These are phyloP conservation scores for Aspergillus floridensis DNA, from an alignment of 2,329 filamentous ascomycete species.

Conservation along the genomic window DNA sequence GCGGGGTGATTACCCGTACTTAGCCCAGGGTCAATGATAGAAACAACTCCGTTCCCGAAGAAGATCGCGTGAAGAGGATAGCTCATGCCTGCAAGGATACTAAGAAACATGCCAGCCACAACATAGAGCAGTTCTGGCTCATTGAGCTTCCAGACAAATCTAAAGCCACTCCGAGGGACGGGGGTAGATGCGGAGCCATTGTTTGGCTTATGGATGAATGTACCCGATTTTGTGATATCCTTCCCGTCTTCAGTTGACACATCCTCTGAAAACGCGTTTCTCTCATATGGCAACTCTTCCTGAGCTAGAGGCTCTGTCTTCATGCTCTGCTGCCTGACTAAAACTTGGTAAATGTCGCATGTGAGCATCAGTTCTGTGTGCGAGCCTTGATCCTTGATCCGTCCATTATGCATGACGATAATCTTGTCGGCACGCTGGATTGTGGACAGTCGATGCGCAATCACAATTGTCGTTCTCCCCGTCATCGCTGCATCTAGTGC, in stretches of 20 bases:
- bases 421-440: constrained; percentile 45
- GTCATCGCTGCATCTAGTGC: constrained; percentile 71
- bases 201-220: neutral
- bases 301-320: constrained; percentile 41
- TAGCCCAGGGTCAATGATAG: constrained; percentile 8
- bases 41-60: constrained; percentile 15
- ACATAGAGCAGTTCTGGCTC: constrained; percentile 1
- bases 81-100: constrained; percentile 10
- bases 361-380: constrained; percentile 38
- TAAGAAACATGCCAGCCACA: constrained; percentile 6
- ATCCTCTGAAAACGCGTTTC: neutral
- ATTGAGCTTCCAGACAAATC: constrained; percentile 5
- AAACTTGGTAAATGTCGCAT: neutral
- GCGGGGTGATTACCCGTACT: constrained; percentile 9
- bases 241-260: neutral
- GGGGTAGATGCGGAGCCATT: neutral
- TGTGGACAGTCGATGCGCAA: constrained; percentile 46
- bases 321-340: constrained; percentile 25
- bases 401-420: constrained; percentile 41
- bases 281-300: neutral
- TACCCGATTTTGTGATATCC: neutral
- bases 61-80: constrained; percentile 14
- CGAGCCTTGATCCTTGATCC: constrained; percentile 44
- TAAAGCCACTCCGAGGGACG: neutral
- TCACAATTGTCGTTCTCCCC: constrained; percentile 41